phyloP scores from a whole-genome alignment of 768 basidiomycete genomes.

The Clitopilus hobsonii region DNA sequence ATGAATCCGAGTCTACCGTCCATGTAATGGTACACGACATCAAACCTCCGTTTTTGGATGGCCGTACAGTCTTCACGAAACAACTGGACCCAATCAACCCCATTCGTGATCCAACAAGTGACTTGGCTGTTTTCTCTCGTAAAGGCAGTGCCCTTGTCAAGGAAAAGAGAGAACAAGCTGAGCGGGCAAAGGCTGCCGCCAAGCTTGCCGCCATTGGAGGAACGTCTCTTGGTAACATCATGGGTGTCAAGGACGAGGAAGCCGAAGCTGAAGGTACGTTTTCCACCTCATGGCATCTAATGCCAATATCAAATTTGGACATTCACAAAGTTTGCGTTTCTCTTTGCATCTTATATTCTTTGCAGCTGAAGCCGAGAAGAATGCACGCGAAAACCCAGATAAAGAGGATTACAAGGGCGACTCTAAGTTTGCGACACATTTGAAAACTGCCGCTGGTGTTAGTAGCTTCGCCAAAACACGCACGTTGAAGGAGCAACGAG shows the following conservation, averaged over 20 bases:
- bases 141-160: slow-evolving; percentile 94
- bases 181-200: slow-evolving; percentile 93
- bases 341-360: slow-evolving; percentile 19
- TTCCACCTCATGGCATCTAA: slow-evolving; percentile 11
- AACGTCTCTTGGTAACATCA: slow-evolving; percentile 92
- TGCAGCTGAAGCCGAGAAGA: slow-evolving; percentile 52
- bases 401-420: slow-evolving; percentile 85
- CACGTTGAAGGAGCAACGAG: slow-evolving; percentile 91
- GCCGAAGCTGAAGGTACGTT: slow-evolving; percentile 86
- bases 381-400: slow-evolving; percentile 46
- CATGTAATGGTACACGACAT: slow-evolving; percentile 97
- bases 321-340: slow-evolving; percentile 66
- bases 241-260: slow-evolving; percentile 95
- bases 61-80: slow-evolving; percentile 91
- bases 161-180: slow-evolving; percentile 95
- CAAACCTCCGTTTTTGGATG: slow-evolving; percentile 97
- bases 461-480: slow-evolving; percentile 78
- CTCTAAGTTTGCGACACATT: slow-evolving; percentile 94
- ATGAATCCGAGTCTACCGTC: slow-evolving; percentile 93
- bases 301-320: slow-evolving; percentile 52
- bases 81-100: slow-evolving; percentile 98
- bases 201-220: slow-evolving; percentile 91
- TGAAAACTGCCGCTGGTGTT: slow-evolving; percentile 74
- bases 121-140: slow-evolving; percentile 94
- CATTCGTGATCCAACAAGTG: slow-evolving; percentile 87